These are phyloP conservation scores for Saccharomycopsis hybrid DNA, from an alignment of 1,139 yeast species.

Conservation along the genomic window DNA sequence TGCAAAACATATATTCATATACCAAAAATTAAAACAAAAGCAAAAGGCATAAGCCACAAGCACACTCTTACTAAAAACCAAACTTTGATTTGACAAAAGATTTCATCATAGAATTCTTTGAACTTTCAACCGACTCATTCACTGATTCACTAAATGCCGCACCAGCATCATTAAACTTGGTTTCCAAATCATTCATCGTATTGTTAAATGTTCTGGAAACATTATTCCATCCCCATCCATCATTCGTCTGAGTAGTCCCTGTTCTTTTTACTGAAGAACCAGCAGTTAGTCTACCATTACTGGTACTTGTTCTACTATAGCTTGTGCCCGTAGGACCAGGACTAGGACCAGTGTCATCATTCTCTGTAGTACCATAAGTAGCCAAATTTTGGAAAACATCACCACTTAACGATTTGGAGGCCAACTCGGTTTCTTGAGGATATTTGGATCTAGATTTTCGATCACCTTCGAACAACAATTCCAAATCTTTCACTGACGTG, in stretches of 20 bases:
- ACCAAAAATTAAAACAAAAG: too few relatives aligned
- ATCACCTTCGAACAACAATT: conserved; percentile 53
- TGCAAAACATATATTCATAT: too few relatives aligned
- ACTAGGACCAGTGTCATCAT: conserved; percentile 28
- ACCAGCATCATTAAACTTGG: conserved; percentile 53
- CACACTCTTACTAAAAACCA: too few relatives aligned
- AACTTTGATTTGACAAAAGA: conserved; percentile 49
- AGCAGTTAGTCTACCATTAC: too few relatives aligned
- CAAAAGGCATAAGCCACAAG: too few relatives aligned
- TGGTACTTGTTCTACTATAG: neutral
- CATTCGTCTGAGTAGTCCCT: neutral
- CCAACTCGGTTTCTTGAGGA: conserved; percentile 46
- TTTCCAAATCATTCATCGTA: conserved; percentile 50
- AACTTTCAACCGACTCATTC: conserved; percentile 45
- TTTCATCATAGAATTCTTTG: conserved; percentile 44
- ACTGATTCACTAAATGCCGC: conserved; percentile 46
- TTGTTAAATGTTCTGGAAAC: conserved; percentile 45
- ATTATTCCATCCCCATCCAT: conserved; percentile 22
- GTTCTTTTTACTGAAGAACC: neutral
- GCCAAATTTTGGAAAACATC: neutral
- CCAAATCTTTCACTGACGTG: conserved; percentile 53
- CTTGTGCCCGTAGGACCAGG: too few relatives aligned
- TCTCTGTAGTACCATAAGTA: neutral
- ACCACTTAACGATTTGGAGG: conserved; percentile 35
- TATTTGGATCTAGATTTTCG: conserved; percentile 48